Evolutionary conservation across 2,329 filamentous ascomycete genomes (phyloP), one percentile per base, ranked within the genome.

Genomic region (Beauveria bassiana): DNA sequence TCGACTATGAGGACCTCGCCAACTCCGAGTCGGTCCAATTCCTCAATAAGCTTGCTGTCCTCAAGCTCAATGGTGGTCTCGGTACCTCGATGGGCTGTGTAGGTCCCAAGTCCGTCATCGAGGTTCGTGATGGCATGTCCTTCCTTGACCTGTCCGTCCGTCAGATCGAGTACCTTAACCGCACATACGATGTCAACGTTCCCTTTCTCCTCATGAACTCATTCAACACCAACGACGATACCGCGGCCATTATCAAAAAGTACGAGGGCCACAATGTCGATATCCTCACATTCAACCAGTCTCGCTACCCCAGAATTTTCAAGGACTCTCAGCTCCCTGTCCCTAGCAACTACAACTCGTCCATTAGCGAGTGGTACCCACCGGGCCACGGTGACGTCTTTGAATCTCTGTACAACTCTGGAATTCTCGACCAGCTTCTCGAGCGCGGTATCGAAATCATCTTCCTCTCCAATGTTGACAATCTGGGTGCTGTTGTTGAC

Each of bases 141-240:
- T 99, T 99, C 88, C 85, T 99, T 68, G 95, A 99, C 79, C 85
- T 99, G 71, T 98, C 95, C 22, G 95, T 99, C 70, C 91, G 95
- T 72, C 95, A 99, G 84, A 96, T 99, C 74, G 95, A 99, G 82
- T 96, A 92, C 83, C 88, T 99, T 70, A 99, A 99, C 88, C 90
- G 93, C 77, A 98, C 92, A 67, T 98, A 97, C 82, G 86, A 89
- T 70, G 91, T 96, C 77, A 98, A 97, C 75, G 95, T 99, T 40
- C 95, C 95, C 54, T 97, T 99, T 78, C 87, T 99, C 68, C 88
- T 99, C 70, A 99, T 99, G 95, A 99, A 99, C 88, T 98, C 95
- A 61, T 99, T 99, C 90, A 99, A 99, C 86, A 99, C 95, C 75
- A 93, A 99, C 76, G 86, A 93, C 71, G 95, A 99, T 74, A 99